phyloP scores from a whole-genome alignment of 148 eudicot species.

The Rhododendron kiyosumense region DNA sequence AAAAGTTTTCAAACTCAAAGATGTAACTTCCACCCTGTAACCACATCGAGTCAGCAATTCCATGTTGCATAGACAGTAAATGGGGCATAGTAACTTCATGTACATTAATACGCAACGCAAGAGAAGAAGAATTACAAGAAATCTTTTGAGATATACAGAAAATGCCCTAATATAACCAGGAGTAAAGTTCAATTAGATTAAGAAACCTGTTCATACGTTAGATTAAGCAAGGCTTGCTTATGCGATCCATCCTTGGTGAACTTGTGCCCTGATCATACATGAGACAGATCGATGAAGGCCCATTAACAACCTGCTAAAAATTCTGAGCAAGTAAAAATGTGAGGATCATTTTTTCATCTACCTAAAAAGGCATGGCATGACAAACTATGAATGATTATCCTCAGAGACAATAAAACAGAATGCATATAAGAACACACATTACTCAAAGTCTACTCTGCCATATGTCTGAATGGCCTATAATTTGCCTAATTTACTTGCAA shows the following conservation, averaged over 20 bases:
- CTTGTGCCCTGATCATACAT: constrained; percentile 46
- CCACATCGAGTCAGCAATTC: constrained; percentile 1
- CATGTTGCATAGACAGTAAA: background rate
- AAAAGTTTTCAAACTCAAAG: constrained; percentile 74
- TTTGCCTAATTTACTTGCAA: background rate
- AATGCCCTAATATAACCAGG: background rate
- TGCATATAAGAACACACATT: background rate
- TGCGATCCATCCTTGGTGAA: constrained; percentile 54
- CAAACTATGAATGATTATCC: background rate
- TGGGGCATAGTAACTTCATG: background rate
- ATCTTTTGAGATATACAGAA: background rate
- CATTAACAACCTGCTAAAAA: background rate
- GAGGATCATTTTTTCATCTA: background rate
- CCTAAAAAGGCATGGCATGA: background rate
- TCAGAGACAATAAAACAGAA: background rate
- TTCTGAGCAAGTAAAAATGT: background rate
- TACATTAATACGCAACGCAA: background rate
- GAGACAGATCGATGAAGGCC: background rate
- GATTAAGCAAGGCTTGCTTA: constrained; percentile 68
- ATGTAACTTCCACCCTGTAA: constrained; percentile 61
- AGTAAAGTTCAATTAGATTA: background rate
- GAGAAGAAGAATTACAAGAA: background rate
- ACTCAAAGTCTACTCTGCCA: background rate
- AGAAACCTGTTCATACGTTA: constrained; percentile 45
- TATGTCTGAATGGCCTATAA: background rate